phyloP scores from a whole-genome alignment of 1,284 basidiomycete species.

The Apiotrichum montevideense region DNA sequence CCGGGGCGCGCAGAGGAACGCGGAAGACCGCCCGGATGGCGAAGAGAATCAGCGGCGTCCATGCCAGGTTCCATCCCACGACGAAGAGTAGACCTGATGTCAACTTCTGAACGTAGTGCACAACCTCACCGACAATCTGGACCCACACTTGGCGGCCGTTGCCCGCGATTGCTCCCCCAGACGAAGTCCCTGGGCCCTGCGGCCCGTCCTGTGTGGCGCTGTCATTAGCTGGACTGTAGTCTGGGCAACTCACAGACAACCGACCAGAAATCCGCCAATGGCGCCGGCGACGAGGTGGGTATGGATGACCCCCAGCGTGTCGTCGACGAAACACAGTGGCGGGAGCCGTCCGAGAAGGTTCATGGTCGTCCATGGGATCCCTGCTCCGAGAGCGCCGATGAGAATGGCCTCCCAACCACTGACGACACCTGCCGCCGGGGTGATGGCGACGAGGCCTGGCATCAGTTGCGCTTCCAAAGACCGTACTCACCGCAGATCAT shows the following conservation, averaged over 20 bases:
- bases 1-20: conserved; percentile 12
- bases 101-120: neutral
- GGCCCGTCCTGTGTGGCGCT: conserved; percentile 14
- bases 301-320: conserved; percentile 20
- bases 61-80: conserved; percentile 12
- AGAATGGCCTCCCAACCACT: conserved; percentile 20
- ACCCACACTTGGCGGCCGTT: conserved; percentile 19
- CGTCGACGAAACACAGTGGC: conserved; percentile 14
- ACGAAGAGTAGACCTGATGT: conserved; percentile 10
- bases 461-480: neutral
- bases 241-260: conserved; percentile 8
- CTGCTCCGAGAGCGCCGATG: conserved; percentile 19
- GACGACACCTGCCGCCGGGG: conserved; percentile 18
- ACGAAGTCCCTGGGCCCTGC: conserved; percentile 11
- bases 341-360: conserved; percentile 15
- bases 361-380: conserved; percentile 21
- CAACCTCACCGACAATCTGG: conserved; percentile 13
- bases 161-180: conserved; percentile 17
- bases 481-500: conserved; percentile 7
- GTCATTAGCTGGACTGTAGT: neutral
- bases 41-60: conserved; percentile 9
- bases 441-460: conserved; percentile 14
- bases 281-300: conserved; percentile 13
- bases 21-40: conserved; percentile 11
- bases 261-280: conserved; percentile 16